Base-by-base conservation (phyloP, 2,329 filamentous ascomycete species). In the Pseudocercospora pini-densiflorae region DNA sequence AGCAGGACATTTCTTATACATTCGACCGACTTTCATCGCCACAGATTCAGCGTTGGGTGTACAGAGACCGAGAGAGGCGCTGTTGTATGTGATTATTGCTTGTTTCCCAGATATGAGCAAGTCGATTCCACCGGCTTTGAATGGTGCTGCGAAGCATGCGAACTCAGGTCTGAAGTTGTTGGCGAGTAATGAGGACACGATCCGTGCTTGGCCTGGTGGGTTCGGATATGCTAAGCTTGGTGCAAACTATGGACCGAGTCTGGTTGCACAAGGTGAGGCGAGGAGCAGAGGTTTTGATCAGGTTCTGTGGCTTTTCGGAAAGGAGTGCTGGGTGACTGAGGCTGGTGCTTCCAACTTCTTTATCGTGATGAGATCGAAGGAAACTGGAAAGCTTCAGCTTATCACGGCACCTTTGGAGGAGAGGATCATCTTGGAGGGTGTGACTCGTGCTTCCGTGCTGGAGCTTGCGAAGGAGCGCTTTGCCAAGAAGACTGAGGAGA, bases 301-400 rank as follows among this genome's bases (percentile, higher is more conserved):
- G 84, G 90, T 97, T 63, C 86, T 97, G n/a, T 97, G 94, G 94
- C 85, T 97, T 59, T 95, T 97, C 75, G 93, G 93, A 1, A 79
- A 87, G 47, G 85, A 94, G 72, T 87, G 87, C 61, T 87, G 88
- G 76, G 93, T 96, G 70, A 97, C 94, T 1, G 94, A 97, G 82
- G 94, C 94, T 1, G 94, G 94, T 4, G 94, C 93, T 12, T 92
- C 89, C 75, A 97, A 97, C 81, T 97, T 97, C 82, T 97, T 97
- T 76, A 84, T 97, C 7, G 83, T 97, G 12, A 93, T 91, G 92
- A 86, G 84, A 76, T 86, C 85, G 55, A 86, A 84, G 77, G 72
- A 69, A 31, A 71, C 64, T 2, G 69, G 89, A 86, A 86, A 83
- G 73, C 76, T 86, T 24, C 85, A 95, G 82, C 84, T 97, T 33